Evolutionary conservation across 1,284 basidiomycete genomes (phyloP).

Genomic region (Microbotryum saponariae): DNA sequence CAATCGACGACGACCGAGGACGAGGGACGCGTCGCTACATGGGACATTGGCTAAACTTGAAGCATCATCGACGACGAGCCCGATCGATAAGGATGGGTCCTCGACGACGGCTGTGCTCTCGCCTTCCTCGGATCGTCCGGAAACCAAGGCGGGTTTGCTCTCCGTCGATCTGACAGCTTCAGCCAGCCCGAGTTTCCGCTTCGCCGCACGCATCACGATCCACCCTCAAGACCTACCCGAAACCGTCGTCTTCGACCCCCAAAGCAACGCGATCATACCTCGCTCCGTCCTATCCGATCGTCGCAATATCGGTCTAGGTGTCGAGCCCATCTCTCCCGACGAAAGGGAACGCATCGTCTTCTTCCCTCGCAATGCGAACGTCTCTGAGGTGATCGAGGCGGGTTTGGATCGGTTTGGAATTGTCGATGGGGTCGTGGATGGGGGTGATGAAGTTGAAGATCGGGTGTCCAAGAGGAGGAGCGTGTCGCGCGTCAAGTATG

Average conservation of each 20-base stretch:
- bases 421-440: conserved; percentile 88
- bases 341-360: conserved; percentile 61
- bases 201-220: conserved; percentile 77
- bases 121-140: background rate
- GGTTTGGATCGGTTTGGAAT: conserved; percentile 89
- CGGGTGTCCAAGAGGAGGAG: conserved; percentile 74
- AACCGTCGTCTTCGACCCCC: conserved; percentile 82
- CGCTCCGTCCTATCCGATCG: conserved; percentile 43
- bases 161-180: conserved; percentile 54
- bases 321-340: conserved; percentile 2
- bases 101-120: background rate
- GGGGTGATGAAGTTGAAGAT: conserved; percentile 93
- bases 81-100: background rate
- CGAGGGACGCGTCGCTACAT: background rate
- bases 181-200: conserved; percentile 58
- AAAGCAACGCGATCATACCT: conserved; percentile 82
- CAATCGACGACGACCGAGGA: conserved; percentile 48
- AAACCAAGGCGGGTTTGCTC: conserved; percentile 38
- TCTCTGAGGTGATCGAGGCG: conserved; percentile 90
- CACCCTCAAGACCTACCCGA: conserved; percentile 85
- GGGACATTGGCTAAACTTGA: too few relatives aligned
- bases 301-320: conserved; percentile 1
- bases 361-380: conserved; percentile 86
- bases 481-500: conserved; percentile 68
- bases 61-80: background rate